phyloP scores from a whole-genome alignment of 2,329 filamentous ascomycete species.

The Phialocephala subalpina region DNA sequence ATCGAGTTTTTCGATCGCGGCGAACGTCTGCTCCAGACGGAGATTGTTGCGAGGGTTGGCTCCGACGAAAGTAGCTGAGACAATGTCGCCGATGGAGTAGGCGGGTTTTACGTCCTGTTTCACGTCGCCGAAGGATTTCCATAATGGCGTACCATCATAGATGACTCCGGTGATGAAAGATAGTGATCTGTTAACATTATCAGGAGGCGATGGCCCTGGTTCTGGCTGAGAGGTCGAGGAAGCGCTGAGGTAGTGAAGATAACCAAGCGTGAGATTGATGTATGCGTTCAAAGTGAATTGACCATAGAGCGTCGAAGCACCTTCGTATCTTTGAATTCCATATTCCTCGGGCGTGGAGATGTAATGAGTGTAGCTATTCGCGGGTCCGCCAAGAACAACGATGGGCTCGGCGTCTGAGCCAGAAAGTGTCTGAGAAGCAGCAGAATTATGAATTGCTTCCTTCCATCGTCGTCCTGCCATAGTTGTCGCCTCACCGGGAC shows the following conservation, averaged over 20 bases:
- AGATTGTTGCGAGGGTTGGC: slow-evolving; percentile 93
- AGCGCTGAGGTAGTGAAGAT: slow-evolving; percentile 70
- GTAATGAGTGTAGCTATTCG: slow-evolving; percentile 88
- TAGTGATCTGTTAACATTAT: slow-evolving; percentile 79
- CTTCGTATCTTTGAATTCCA: slow-evolving; percentile 87
- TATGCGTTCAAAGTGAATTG: slow-evolving; percentile 84
- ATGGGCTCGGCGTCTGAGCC: slow-evolving; percentile 60
- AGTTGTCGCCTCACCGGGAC: slow-evolving; percentile 87
- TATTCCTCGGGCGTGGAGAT: slow-evolving; percentile 83
- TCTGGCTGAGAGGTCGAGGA: slow-evolving; percentile 53
- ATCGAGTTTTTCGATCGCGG: slow-evolving; percentile 73
- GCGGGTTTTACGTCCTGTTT: slow-evolving; percentile 58
- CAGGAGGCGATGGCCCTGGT: slow-evolving; percentile 72
- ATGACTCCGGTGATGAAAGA: slow-evolving; percentile 84
- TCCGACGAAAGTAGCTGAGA: slow-evolving; percentile 78
- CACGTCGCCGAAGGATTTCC: slow-evolving; percentile 76
- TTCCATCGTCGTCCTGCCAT: slow-evolving; percentile 94
- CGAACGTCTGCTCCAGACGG: slow-evolving; percentile 78
- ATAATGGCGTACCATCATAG: slow-evolving; percentile 71
- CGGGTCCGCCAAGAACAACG: slow-evolving; percentile 88
- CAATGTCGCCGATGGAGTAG: slow-evolving; percentile 67
- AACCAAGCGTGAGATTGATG: slow-evolving; percentile 82
- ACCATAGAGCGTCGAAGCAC: slow-evolving; percentile 90
- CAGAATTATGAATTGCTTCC: slow-evolving; percentile 67
- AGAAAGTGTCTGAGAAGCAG: slow-evolving; percentile 49